phyloP scores from a whole-genome alignment of 768 basidiomycete species.

The Kwoniella sp. region DNA sequence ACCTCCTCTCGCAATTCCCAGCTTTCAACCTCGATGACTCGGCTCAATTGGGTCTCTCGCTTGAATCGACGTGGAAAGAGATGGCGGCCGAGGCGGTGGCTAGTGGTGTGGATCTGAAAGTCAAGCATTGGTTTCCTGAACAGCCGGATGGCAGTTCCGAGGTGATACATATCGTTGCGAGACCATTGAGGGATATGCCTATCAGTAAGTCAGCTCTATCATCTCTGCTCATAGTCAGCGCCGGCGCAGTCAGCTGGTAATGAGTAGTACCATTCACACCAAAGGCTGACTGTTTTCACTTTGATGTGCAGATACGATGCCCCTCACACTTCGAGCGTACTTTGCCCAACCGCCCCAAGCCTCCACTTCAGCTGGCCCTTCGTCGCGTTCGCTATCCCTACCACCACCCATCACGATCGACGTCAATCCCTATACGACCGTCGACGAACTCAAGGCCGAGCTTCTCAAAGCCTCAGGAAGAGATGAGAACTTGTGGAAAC shows the following conservation, averaged over 20 bases:
- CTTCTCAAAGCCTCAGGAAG: slow-evolving; percentile 39
- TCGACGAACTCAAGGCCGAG: slow-evolving; percentile 44
- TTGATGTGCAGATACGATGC: slow-evolving; percentile 8
- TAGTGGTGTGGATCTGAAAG: slow-evolving; percentile 14
- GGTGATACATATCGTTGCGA: slow-evolving; percentile 44
- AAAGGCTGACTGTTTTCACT: not conserved
- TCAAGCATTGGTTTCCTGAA: slow-evolving; percentile 35
- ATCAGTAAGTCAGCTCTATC: slow-evolving; percentile 18
- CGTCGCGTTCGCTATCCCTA: slow-evolving; percentile 8
- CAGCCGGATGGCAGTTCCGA: slow-evolving; percentile 21
- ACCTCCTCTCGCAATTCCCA: slow-evolving; percentile 48
- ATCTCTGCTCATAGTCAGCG: slow-evolving; percentile 5
- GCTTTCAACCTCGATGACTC: slow-evolving; percentile 48
- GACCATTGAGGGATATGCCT: slow-evolving; percentile 20
- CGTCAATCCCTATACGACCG: slow-evolving; percentile 27
- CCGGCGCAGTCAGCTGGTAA: too few relatives aligned
- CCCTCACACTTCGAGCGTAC: slow-evolving; percentile 41
- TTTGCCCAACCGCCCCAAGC: slow-evolving; percentile 27
- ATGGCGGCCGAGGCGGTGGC: not conserved
- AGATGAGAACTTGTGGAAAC: slow-evolving; percentile 11
- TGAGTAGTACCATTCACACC: not conserved
- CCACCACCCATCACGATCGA: slow-evolving; percentile 38
- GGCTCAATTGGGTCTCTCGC: slow-evolving; percentile 32
- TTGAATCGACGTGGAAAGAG: slow-evolving; percentile 17
- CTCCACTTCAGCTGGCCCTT: not conserved